Percentiles rank a stretch among this genome's conserved stretches.
Conservation (phyloP, 106 monocot species). For the Dactylorhiza incarnata region DNA sequence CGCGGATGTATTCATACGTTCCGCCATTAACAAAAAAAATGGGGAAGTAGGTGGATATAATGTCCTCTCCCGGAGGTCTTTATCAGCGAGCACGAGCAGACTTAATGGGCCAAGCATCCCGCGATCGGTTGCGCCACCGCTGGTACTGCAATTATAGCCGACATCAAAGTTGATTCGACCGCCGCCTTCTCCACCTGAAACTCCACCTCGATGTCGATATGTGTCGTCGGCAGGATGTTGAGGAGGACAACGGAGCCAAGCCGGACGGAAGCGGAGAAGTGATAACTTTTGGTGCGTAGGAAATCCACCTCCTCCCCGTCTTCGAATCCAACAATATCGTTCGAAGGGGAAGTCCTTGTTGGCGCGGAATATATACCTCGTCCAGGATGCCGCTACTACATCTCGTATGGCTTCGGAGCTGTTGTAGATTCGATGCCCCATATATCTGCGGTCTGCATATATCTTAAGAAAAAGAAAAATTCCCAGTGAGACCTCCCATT, state of each 20-base stretch:
- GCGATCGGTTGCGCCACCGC: slow-evolving; percentile 30
- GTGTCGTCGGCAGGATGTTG: slow-evolving; percentile 18
- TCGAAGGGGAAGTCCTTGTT: slow-evolving; percentile 6
- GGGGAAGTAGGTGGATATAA: slow-evolving; percentile 63
- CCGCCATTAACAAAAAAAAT: neutral
- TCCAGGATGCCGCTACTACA: too few species aligned
- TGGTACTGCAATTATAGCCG: slow-evolving; percentile 52
- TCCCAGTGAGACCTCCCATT: too few species aligned
- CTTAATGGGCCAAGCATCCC: slow-evolving; percentile 52
- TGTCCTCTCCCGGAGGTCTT: slow-evolving; percentile 32
- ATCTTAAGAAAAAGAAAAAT: too few species aligned
- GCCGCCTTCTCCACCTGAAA: slow-evolving; percentile 28
- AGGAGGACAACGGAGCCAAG: slow-evolving; percentile 28
- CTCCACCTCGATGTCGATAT: slow-evolving; percentile 61
- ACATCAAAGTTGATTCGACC: slow-evolving; percentile 20
- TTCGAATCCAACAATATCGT: slow-evolving; percentile 42
- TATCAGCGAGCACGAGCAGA: slow-evolving; percentile 45
- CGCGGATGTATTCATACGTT: too few species aligned
- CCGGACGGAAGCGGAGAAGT: slow-evolving; percentile 9
- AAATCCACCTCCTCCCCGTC: slow-evolving; percentile 44
- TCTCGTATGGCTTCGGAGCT: too few species aligned
- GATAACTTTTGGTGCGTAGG: slow-evolving; percentile 13
- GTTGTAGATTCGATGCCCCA: too few species aligned
- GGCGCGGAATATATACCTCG: too few species aligned
- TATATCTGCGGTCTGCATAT: too few species aligned